Percentiles rank a stretch among this genome's conserved stretches.
These are phyloP conservation scores for Gracilaria vermiculophylla DNA, from an alignment of 23 red algal species.

Conservation along the genomic window DNA sequence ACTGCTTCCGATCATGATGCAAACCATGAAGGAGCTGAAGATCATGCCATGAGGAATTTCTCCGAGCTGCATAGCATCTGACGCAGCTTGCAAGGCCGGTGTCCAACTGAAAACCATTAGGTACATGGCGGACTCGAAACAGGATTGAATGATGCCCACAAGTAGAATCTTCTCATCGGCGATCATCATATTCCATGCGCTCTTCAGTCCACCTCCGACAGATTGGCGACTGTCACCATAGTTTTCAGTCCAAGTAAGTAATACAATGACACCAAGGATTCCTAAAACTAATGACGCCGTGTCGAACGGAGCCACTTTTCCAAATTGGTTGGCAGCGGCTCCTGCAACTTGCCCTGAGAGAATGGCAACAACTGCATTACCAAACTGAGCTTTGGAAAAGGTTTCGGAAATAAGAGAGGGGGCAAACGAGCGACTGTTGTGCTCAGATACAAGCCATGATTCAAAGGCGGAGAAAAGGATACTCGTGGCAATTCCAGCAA, in stretches of 20 bases:
- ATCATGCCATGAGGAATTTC: slow-evolving; percentile 95
- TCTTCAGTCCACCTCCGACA: slow-evolving; percentile 49
- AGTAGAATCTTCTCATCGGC: slow-evolving; percentile 71
- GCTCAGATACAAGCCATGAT: slow-evolving; percentile 93
- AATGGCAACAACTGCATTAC: slow-evolving; percentile 92
- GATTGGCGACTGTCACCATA: slow-evolving; percentile 62
- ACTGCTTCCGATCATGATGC: slow-evolving; percentile 91
- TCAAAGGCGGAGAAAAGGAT: slow-evolving; percentile 98
- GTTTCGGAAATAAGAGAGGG: slow-evolving; percentile 68
- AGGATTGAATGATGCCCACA: slow-evolving; percentile 85
- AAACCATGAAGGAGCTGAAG: slow-evolving; percentile 97
- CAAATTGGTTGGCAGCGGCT: slow-evolving; percentile 57
- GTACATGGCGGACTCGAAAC: slow-evolving; percentile 95
- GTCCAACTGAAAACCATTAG: slow-evolving; percentile 98
- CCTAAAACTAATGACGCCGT: slow-evolving; percentile 65
- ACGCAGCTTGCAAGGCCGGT: slow-evolving; percentile 79
- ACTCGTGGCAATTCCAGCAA: slow-evolving; percentile 88
- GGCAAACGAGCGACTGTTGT: slow-evolving; percentile 68
- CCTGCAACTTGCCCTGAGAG: slow-evolving; percentile 87
- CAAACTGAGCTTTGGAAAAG: slow-evolving; percentile 92
- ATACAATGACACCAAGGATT: slow-evolving; percentile 58
- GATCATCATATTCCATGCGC: slow-evolving; percentile 66
- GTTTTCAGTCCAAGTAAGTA: slow-evolving; percentile 80
- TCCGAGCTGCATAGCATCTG: slow-evolving; percentile 16
- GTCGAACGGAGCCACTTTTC: slow-evolving; percentile 97